phyloP scores from a whole-genome alignment of 257 asterid species.

The Nicotiana obtusifolia region DNA sequence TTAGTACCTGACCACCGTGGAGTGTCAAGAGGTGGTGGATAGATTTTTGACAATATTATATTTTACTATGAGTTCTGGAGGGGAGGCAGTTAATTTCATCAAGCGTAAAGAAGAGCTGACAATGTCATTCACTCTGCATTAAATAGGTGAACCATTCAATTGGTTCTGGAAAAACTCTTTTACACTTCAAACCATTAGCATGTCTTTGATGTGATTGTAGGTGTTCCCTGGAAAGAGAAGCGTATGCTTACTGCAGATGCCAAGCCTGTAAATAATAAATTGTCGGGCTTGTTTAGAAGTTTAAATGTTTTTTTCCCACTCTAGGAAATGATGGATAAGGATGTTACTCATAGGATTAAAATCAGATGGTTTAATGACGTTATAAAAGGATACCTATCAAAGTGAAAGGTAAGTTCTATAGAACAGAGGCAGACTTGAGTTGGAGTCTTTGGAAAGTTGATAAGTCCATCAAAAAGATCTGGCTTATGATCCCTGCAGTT shows the following conservation, averaged over 20 bases:
- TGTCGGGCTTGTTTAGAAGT: neutral
- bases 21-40: too few species aligned
- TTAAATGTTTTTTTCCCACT: neutral
- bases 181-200: neutral
- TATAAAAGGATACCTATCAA: too few species aligned
- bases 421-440: too few species aligned
- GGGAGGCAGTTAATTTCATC: neutral
- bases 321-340: too few species aligned
- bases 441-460: too few species aligned
- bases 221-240: neutral
- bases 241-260: neutral
- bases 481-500: too few species aligned
- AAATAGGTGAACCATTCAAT: neutral
- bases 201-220: neutral
- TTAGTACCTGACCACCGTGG: too few species aligned
- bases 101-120: neutral
- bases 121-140: neutral
- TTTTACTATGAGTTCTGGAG: neutral
- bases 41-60: too few species aligned
- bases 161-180: neutral
- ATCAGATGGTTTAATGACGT: too few species aligned
- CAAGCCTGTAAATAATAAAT: neutral
- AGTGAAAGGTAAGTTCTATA: too few species aligned
- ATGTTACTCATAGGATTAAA: too few species aligned
- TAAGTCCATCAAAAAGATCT: too few species aligned